phyloP scores from a whole-genome alignment of 371 early-diverging fungal genomes.

The Actinomortierella wolfii region DNA sequence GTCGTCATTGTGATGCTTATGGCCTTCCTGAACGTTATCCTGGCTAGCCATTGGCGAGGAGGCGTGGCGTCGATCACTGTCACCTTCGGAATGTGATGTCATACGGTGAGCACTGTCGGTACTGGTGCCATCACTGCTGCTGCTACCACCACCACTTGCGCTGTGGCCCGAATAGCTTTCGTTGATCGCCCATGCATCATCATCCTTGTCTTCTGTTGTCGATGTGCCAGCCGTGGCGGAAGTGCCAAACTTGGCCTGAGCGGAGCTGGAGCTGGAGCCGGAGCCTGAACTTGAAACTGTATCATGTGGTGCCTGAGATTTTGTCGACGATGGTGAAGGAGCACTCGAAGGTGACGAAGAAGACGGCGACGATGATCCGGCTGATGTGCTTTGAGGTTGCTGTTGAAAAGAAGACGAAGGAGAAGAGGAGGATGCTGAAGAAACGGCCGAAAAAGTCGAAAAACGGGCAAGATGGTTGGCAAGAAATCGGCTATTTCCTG shows the following conservation, averaged over 20 bases:
- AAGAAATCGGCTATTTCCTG: slow-evolving; percentile 40
- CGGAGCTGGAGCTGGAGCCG: too few species aligned
- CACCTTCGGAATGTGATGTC: too few species aligned
- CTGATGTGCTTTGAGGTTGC: not conserved
- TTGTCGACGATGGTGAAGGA: not conserved
- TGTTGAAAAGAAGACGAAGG: slow-evolving; percentile 2
- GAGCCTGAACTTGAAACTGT: too few species aligned
- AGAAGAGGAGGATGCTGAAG: slow-evolving; percentile 15
- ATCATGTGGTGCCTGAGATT: not conserved
- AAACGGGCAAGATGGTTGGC: slow-evolving; percentile 36
- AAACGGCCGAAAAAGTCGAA: slow-evolving; percentile 27
- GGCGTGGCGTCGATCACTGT: not conserved
- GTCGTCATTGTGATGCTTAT: slow-evolving; percentile 4
- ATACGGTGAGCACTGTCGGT: too few species aligned
- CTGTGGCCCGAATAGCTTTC: slow-evolving; percentile 40
- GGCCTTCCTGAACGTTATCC: not conserved
- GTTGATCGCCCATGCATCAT: slow-evolving; percentile 43
- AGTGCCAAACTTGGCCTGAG: too few species aligned
- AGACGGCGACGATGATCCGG: slow-evolving; percentile 7
- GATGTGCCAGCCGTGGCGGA: too few species aligned
- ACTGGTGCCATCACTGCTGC: slow-evolving; percentile 7
- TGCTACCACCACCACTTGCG: too few species aligned
- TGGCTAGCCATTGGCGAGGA: slow-evolving; percentile 2
- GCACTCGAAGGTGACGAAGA: slow-evolving; percentile 1
- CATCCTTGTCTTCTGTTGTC: slow-evolving; percentile 24